Evolutionary conservation across 2,329 filamentous ascomycete species (phyloP), one percentile per base, ranked within the genome.

Genomic region (Fusarium veterinarium): DNA sequence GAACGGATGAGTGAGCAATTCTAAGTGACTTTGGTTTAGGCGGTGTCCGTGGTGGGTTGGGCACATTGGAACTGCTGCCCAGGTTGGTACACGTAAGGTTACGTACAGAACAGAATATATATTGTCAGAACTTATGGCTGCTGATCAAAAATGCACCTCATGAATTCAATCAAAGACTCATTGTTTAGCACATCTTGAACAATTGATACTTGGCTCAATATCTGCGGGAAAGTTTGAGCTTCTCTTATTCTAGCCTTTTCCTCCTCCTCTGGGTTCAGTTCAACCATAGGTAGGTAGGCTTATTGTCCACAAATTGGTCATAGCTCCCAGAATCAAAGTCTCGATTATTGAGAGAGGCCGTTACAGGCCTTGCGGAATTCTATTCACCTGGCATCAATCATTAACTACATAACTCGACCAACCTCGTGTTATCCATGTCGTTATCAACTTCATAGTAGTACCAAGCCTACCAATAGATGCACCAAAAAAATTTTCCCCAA

Each of bases 21-120:
- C 31, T n/a, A 40, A 14, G 49, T 48, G 44, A 52, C 55, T 56
- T 23, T 53, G 41, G 38, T 53, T 30, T 42, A 57, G 56, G 67
- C 65, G 65, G 65, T 70, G 65, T 69, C 65, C 44, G 42, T n/a
- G 58, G 67, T 69, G 59, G 46, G 67, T 48, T 68, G 62, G 49
- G 49, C 49, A 40, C 23, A 42, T 56, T 37, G 25, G 16, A 59
- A 14, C 55, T 38, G 55, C 41, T 48, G 41, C 31, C 55, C 55
- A 58, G 13, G n/a, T 35, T 33, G 48, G 55, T 33, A 35, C 41
- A 45, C 53, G 38, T 33, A 46, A 45, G 46, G 46, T 31, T 48
- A 31, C 28, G 30, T 51, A 35, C 17, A 25, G 31, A 53, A 40
- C 19, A 40, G 19, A 53, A 40, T 25, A 28, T 23, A 41, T 38